These are phyloP conservation scores for Ambispora gerdemannii DNA, from an alignment of 192 early-diverging fungal genomes.

Conservation along the genomic window DNA sequence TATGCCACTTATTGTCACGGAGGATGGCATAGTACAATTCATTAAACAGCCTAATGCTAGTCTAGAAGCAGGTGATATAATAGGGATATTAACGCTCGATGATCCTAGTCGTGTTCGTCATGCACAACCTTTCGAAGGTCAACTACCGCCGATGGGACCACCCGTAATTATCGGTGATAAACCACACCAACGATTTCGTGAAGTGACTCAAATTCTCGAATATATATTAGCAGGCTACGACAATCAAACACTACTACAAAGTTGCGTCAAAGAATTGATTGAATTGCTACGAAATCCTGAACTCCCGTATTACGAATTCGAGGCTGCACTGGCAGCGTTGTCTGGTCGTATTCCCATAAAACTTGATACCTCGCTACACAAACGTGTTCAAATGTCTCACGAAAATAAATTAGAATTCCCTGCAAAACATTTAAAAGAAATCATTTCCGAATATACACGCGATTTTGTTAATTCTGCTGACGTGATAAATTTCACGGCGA, in stretches of 20 bases:
- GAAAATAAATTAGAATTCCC: constrained; percentile 62
- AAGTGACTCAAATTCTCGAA: constrained; percentile 60
- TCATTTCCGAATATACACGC: constrained; percentile 54
- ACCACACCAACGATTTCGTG: constrained; percentile 78
- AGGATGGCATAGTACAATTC: constrained; percentile 87
- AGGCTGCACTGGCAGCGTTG: constrained; percentile 74
- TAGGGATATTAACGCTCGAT: constrained; percentile 90
- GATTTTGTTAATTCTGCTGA: constrained; percentile 62
- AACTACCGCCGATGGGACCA: constrained; percentile 65
- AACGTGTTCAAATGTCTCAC: constrained; percentile 42
- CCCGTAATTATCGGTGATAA: constrained; percentile 86
- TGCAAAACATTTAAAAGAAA: constrained; percentile 59
- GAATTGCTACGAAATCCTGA: constrained; percentile 72
- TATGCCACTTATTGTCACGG: constrained; percentile 92
- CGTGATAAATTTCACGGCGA: constrained; percentile 53
- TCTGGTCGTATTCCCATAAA: constrained; percentile 81
- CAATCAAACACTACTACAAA: constrained; percentile 64
- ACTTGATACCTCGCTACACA: constrained; percentile 56
- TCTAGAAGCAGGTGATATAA: constrained; percentile 86
- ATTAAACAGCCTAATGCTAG: constrained; percentile 83
- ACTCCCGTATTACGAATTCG: constrained; percentile 83
- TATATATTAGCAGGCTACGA: constrained; percentile 88
- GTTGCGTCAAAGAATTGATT: constrained; percentile 68
- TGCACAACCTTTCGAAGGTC: constrained; percentile 79
- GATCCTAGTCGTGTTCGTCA: constrained; percentile 90